Evolutionary conservation across 148 eudicot species (phyloP), one percentile per base, ranked within the genome.

Genomic region (Drosera capensis): DNA sequence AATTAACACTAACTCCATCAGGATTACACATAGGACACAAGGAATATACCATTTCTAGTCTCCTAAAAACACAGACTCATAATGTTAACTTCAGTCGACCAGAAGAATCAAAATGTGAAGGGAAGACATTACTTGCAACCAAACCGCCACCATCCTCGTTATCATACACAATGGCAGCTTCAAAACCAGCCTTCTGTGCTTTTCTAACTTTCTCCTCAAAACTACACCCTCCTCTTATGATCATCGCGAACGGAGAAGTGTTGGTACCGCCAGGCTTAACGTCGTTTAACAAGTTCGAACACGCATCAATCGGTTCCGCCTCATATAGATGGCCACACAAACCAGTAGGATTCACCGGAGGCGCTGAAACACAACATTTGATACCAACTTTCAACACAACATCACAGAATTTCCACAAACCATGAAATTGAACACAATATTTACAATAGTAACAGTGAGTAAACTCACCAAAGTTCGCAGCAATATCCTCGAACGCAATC

Each of bases 261-360:
- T 51, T 53, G 37, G 68, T 62, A 25, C 57, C 60, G 43, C 23
- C 34, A 7, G 57, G 45, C 25, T 59, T 59, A 38, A 71, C 57
- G 57, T 50, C 56, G 57, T 77, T 78, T 8, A 25, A 59, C 72
- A 90, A 71, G 8, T 67, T 58, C 4, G 67, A 71, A 62, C 99
- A 90, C 0, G 82, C 95, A 72, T 90, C 76, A 45, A 71, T 50
- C 46, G 99, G 99, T 58, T 81, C 78, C 7, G 99, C 82, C 49
- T 68, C 25, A 45, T 63, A 70, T 67, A 90, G 50, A 30, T 54
- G 70, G 26, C 99, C 99, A 57, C 76, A 69, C 30, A 50, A 43
- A 12, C 99, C 95, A 0, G 73, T 4, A 11, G 38, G n/a, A 13
- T 34, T 34, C 13, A 34, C 38, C 13, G 11, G n/a, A 5, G 38